phyloP scores from a whole-genome alignment of 768 basidiomycete genomes.

The Naematelia aurantialba region DNA sequence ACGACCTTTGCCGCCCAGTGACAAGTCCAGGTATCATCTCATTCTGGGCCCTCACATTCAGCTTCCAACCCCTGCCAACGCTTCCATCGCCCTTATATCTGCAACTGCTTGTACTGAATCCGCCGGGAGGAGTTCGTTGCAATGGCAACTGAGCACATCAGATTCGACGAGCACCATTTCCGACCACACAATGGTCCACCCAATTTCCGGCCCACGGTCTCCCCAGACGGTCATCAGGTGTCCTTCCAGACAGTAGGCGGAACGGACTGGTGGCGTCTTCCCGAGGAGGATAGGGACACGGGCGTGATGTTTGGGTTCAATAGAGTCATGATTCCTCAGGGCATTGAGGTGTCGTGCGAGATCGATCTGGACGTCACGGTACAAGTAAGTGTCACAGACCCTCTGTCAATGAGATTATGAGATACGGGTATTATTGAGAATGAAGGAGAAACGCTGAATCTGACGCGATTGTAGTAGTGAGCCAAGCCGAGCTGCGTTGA shows the following conservation, averaged over 20 bases:
- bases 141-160: neutral
- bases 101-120: too few species aligned
- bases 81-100: too few species aligned
- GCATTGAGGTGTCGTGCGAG: neutral
- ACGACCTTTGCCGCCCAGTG: neutral
- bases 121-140: neutral
- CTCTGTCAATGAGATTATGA: too few species aligned
- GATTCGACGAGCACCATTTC: neutral
- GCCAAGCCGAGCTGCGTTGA: too few species aligned
- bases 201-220: neutral
- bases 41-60: too few species aligned
- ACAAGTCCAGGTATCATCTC: too few species aligned
- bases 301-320: constrained; percentile 7
- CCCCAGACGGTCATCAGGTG: neutral
- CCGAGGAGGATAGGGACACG: neutral
- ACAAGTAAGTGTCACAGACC: neutral
- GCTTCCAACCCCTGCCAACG: too few species aligned
- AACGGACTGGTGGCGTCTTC: constrained; percentile 11
- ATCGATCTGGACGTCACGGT: neutral
- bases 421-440: too few species aligned
- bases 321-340: neutral
- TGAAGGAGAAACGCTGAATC: neutral
- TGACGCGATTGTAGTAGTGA: constrained; percentile 1
- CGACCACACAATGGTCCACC: neutral
- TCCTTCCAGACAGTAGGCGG: neutral